A percentile compares a stretch with the other conserved stretches of the same genome.
These are phyloP conservation scores for Zygosaccharomyces siamensis DNA, from an alignment of 805 yeast species.

Conservation along the genomic window DNA sequence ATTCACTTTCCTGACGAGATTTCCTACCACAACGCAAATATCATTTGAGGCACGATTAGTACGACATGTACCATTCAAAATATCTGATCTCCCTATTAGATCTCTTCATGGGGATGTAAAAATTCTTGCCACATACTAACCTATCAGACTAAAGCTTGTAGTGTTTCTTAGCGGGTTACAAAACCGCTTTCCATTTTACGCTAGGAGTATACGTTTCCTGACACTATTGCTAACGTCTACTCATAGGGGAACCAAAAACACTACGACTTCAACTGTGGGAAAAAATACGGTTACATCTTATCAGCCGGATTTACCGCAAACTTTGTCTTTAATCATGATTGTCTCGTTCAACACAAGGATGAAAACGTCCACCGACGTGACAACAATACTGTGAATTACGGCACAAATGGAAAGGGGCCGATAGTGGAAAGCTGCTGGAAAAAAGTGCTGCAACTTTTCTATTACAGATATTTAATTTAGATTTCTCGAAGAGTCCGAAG, in stretches of 20 bases:
- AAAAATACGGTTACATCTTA: conserved; percentile 45
- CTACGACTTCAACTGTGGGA: conserved; percentile 51
- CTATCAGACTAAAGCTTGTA: conserved; percentile 45
- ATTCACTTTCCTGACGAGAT: conserved; percentile 38
- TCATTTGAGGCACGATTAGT: conserved; percentile 54
- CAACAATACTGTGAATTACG: conserved; percentile 35
- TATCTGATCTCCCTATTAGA: too few relatives aligned
- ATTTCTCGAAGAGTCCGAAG: background rate
- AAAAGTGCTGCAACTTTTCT: background rate
- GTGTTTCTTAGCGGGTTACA: conserved; percentile 48
- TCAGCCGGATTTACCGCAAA: conserved; percentile 58
- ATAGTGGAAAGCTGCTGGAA: conserved; percentile 11
- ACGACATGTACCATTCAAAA: conserved; percentile 46
- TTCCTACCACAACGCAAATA: conserved; percentile 48
- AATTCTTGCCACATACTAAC: conserved; percentile 17
- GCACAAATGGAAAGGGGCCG: conserved; percentile 15
- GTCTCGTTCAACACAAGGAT: conserved; percentile 49
- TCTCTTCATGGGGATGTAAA: conserved; percentile 25
- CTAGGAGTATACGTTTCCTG: conserved; percentile 33
- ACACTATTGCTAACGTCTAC: conserved; percentile 30
- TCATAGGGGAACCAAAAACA: conserved; percentile 49
- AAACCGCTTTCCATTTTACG: conserved; percentile 48
- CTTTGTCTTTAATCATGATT: conserved; percentile 47
- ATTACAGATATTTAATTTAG: background rate
- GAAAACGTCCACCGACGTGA: conserved; percentile 62